Evolutionary conservation across 345 rosid species (phyloP).

Genomic region (Sisymbrium altissimum): DNA sequence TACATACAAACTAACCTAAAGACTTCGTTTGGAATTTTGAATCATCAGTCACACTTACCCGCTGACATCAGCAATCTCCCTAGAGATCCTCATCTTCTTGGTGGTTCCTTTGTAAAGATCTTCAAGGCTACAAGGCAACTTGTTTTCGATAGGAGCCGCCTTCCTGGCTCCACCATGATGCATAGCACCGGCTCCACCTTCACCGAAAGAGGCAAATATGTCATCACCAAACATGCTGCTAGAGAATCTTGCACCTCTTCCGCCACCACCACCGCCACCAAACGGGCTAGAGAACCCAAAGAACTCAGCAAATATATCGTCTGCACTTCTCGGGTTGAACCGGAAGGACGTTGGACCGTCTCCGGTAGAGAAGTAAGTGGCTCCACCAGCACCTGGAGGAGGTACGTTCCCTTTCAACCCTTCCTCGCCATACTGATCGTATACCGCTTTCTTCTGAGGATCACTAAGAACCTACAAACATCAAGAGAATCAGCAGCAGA

Average conservation of each 20-base stretch:
- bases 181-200: constrained; percentile 54
- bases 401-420: constrained; percentile 76
- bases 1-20: not conserved
- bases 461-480: constrained; percentile 66
- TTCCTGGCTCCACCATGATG: constrained; percentile 43
- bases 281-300: constrained; percentile 63
- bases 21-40: not conserved
- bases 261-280: constrained; percentile 36
- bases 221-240: constrained; percentile 49
- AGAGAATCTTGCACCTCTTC: constrained; percentile 43
- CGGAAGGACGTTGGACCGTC: constrained; percentile 60
- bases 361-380: constrained; percentile 78
- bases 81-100: constrained; percentile 60
- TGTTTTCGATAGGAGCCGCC: constrained; percentile 47
- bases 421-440: constrained; percentile 82
- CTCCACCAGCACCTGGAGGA: constrained; percentile 65
- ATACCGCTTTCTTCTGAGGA: constrained; percentile 72
- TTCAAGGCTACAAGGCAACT: constrained; percentile 57
- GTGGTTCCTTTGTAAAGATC: constrained; percentile 58
- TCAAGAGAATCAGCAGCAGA: not conserved
- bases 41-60: constrained; percentile 43
- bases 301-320: constrained; percentile 71
- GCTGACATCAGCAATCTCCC: constrained; percentile 50
- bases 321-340: constrained; percentile 64
- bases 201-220: constrained; percentile 51